Base-by-base conservation (phyloP, 202 grass and related monocot genomes). In the Panicum virgatum region DNA sequence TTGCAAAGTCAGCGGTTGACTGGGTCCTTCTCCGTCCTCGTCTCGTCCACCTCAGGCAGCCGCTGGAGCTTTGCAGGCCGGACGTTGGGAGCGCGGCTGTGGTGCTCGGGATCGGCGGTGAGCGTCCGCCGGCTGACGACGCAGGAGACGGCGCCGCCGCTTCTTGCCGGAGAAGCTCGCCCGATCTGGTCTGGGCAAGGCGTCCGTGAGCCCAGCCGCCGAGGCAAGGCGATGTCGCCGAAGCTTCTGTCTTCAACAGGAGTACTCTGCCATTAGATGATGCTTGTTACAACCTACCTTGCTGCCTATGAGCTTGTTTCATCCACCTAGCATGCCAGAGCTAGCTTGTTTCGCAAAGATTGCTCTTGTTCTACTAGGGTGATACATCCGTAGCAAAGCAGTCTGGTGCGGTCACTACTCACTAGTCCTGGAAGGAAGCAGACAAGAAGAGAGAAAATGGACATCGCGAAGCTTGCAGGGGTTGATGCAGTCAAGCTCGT, bases 401-500 rank as follows among this genome's bases (percentile, higher is more conserved):
- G 12, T 40, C 37, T 5, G 0, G 12, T 68, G 12, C 12, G n/a
- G n/a, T n/a, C n/a, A n/a, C n/a, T n/a, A 0, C 6, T 8, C n/a
- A 14, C 36, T 42, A 13, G 38, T 43, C 39, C 65, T 44, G 65
- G 14, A n/a, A 39, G 62, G 18, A 65, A 65, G 8, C n/a, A 68
- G 3, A 7, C 19, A 60, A 71, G 66, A 26, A 23, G 52, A 34
- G 23, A 68, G 52, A 10, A 48, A 9, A 81, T 81, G 32, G 88
- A 73, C 36, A 62, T 91, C 46, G 68, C 83, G 0, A 89, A 91
- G 52, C 83, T 90, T 27, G 72, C 86, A 32, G 92, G 88, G 9
- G 46, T 84, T n/a, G 85, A 94, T 30, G 87, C 86, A 5, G 12
- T 83, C 18, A 85, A 84, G 80, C 84, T 94, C 23, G 86, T 94